Conservation (phyloP, 352 stramenopile species). For the Globisporangium solare region DNA sequence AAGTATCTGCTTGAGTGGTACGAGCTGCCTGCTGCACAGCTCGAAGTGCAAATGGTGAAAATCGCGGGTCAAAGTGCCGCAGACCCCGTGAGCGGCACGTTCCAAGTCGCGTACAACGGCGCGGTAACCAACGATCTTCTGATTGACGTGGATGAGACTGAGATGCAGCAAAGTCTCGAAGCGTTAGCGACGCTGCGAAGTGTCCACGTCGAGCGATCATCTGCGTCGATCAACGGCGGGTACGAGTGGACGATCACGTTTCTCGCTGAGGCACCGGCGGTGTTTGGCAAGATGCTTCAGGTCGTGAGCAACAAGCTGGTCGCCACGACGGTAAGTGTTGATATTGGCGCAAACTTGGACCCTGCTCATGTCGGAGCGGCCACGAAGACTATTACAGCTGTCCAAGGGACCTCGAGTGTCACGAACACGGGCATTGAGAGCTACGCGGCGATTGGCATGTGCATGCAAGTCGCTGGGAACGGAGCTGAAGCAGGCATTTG, state of each 20-base stretch:
- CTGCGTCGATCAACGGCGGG: conserved; percentile 24
- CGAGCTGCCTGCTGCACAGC: conserved; percentile 26
- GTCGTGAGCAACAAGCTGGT: conserved; percentile 34
- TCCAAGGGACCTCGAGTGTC: conserved; percentile 26
- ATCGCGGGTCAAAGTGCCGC: conserved; percentile 35
- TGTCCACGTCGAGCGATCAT: conserved; percentile 76
- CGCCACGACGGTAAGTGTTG: conserved; percentile 19
- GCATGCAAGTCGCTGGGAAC: conserved; percentile 34
- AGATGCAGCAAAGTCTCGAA: conserved; percentile 61
- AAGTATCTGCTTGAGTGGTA: conserved; percentile 82
- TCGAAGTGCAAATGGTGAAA: conserved; percentile 70
- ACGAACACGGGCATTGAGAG: conserved; percentile 31
- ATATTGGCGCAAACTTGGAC: conserved; percentile 44
- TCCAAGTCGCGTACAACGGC: conserved; percentile 60
- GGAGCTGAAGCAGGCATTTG: conserved; percentile 36
- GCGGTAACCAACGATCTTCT: conserved; percentile 47
- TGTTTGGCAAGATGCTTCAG: conserved; percentile 33
- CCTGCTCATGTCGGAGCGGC: conserved; percentile 38
- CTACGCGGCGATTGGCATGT: conserved; percentile 46
- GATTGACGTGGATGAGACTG: conserved; percentile 44
- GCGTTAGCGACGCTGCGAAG: conserved; percentile 48
- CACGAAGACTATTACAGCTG: conserved; percentile 26
- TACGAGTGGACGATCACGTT: conserved; percentile 84
- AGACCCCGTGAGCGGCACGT: conserved; percentile 63
- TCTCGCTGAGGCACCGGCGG: conserved; percentile 41